Evolutionary conservation across 2,329 filamentous ascomycete species (phyloP), one percentile per base, ranked within the genome.

Genomic region (Fusarium illudens): DNA sequence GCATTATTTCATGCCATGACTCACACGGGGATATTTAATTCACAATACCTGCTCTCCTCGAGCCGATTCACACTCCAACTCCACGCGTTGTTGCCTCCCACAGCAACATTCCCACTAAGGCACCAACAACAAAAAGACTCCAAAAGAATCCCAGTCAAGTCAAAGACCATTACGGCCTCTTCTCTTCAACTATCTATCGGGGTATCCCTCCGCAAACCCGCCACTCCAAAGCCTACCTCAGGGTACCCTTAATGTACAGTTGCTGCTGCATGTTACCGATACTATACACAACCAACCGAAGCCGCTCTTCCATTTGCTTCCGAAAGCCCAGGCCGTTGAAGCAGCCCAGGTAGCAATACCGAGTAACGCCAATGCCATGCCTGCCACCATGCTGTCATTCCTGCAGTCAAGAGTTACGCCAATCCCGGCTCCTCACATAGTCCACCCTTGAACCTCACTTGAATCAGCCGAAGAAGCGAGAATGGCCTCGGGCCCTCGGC

Each of bases 341-440:
- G 39, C 51, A 60, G 53, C 62, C 71, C 22, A 17, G 39, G 39
- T 69, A 55, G 51, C 60, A 53, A 62, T 67, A 58, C 67, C 71
- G 49, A 57, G 72, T 65, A 75, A 75, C 77, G 77, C 77, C 77
- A 62, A 71, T 75, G 74, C 77, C 76, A 79, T 79, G 76, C 76
- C 76, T 42, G 20, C 37, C 74, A 74, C 37, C 74, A 74, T 76
- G 68, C 69, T 70, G 58, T 72, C 68, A 63, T 75, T 64, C 64
- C 68, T 64, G 62, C 65, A 63, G 67, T 67, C 56, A 65, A 64
- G 53, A 50, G 50, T 67, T 68, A 62, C 71, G 58, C 63, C 66
- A 39, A 46, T 58, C 32, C 61, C 34, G 15, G 52, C 46, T 55
- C 34, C 50, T 25, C 58, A 39, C 63, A 56, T 44, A 62, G 54